A percentile compares a stretch with the other conserved stretches of the same genome.
phyloP scores from a whole-genome alignment of 306 rosid genomes.

The Amphicarpaea edgeworthii region DNA sequence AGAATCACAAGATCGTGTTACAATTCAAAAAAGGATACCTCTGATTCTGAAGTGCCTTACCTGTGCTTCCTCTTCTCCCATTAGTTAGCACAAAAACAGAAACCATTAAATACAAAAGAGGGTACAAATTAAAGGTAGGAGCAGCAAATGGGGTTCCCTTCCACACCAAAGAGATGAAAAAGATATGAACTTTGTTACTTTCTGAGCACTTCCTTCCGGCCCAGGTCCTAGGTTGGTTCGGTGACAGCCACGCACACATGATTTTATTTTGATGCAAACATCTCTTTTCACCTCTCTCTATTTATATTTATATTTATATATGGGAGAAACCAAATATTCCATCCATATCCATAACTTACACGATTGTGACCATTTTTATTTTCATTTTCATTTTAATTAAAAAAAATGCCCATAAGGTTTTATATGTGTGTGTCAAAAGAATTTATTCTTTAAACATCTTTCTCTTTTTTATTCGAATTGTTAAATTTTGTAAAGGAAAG shows the following conservation, averaged over 20 bases:
- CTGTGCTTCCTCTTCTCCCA: neutral
- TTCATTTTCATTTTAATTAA: no score
- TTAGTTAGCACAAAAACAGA: slow-evolving; percentile 27
- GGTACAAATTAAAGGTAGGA: slow-evolving; percentile 1
- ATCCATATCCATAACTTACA: neutral
- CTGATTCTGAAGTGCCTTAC: neutral
- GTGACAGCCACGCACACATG: slow-evolving; percentile 9
- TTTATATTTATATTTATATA: neutral
- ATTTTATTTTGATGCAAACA: slow-evolving; percentile 14
- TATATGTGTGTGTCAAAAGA: neutral
- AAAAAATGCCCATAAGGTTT: neutral
- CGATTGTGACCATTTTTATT: neutral
- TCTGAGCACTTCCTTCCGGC: slow-evolving; percentile 16
- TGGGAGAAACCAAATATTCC: neutral
- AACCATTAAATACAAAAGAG: slow-evolving; percentile 29
- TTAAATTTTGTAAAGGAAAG: neutral
- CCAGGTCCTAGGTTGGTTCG: neutral
- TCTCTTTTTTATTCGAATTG: neutral
- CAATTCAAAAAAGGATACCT: slow-evolving; percentile 12
- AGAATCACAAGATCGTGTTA: slow-evolving; percentile 19
- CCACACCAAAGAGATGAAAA: neutral
- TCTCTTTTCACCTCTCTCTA: slow-evolving; percentile 2
- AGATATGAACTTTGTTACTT: neutral
- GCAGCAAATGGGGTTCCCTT: slow-evolving; percentile 27
- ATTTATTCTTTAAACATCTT: neutral